Conservation (phyloP, 2,329 filamentous ascomycete genomes). For the Hortaea werneckii region DNA sequence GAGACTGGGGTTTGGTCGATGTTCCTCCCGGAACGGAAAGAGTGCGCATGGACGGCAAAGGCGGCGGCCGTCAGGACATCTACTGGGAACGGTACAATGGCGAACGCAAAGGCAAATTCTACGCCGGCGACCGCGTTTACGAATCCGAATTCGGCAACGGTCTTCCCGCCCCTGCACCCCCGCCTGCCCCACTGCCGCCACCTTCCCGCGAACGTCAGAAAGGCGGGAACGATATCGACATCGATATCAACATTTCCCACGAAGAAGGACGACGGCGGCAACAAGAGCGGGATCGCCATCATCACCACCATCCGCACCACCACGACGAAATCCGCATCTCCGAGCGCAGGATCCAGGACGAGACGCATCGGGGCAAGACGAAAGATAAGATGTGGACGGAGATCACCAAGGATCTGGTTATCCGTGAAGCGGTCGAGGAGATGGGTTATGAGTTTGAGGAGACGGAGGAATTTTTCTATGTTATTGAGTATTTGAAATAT, state of each 20-base stretch:
- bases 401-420: constrained; percentile 85
- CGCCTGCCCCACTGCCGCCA: constrained; percentile 6
- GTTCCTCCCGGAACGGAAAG: constrained; percentile 74
- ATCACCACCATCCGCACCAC: too few species aligned
- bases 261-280: constrained; percentile 5
- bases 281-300: constrained; percentile 6
- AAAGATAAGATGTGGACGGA: constrained; percentile 74
- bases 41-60: constrained; percentile 70
- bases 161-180: constrained; percentile 13
- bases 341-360: constrained; percentile 9
- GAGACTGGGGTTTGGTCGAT: constrained; percentile 72
- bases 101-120: constrained; percentile 62
- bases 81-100: constrained; percentile 73
- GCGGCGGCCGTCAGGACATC: constrained; percentile 65
- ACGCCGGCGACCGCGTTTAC: constrained; percentile 51
- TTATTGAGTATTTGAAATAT: constrained; percentile 81
- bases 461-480: constrained; percentile 79
- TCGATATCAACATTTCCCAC: neutral
- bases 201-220: constrained; percentile 6
- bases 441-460: constrained; percentile 84
- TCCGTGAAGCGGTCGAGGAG: constrained; percentile 75
- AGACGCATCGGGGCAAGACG: constrained; percentile 13
- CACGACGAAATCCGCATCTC: constrained; percentile 37
- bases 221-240: constrained; percentile 38
- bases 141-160: constrained; percentile 33